Base-by-base conservation (phyloP, 2,329 filamentous ascomycete genomes). In the Cladosporium cucumerinum region DNA sequence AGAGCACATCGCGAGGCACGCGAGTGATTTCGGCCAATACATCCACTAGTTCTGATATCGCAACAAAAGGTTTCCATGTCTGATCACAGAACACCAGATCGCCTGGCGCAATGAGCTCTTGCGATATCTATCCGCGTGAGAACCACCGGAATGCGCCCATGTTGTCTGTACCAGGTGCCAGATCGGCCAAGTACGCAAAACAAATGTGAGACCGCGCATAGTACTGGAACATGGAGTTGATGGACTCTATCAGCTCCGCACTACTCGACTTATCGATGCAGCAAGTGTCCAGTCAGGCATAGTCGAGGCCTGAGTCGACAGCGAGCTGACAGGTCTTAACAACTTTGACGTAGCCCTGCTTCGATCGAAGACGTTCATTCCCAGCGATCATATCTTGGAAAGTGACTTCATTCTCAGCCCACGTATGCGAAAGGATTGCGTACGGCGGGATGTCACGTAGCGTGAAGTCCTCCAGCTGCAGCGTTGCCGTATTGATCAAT, bases 261-360 rank as follows among this genome's bases (percentile, higher is more conserved):
- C 62, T 66, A 48, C 62, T 71, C 6, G 49, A 49, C 26, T 69
- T 69, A 52, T 71, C 59, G 36, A 72, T 71, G 62, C 70, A 70
- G 52, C 67, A 70, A 3, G 70, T 70, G 32, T 72, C 71, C 28
- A 71, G 46, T 70, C 71, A 72, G 25, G 66, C 61, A n/a, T 66
- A 67, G 3, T 61, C 57, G 21, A 63, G 60, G n/a, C 65, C 64
- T 16, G 60, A 30, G 1, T 57, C 16, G 7, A 16, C 16, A 23
- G 65, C 64, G 10, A 54, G 26, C 8, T 34, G 48, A 25, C 66
- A 66, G 6, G 52, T 46, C 18, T 34, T 16, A 6, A 32, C 11
- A 2, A 66, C 26, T 18, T 66, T 66, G 23, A 18, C 10, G 18
- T 58, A 63, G 7, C 51, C 59, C 3, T 12, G 28, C 18, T 34